phyloP scores from a whole-genome alignment of 176 grass and related monocot species.

The Tuctoria greenei region DNA sequence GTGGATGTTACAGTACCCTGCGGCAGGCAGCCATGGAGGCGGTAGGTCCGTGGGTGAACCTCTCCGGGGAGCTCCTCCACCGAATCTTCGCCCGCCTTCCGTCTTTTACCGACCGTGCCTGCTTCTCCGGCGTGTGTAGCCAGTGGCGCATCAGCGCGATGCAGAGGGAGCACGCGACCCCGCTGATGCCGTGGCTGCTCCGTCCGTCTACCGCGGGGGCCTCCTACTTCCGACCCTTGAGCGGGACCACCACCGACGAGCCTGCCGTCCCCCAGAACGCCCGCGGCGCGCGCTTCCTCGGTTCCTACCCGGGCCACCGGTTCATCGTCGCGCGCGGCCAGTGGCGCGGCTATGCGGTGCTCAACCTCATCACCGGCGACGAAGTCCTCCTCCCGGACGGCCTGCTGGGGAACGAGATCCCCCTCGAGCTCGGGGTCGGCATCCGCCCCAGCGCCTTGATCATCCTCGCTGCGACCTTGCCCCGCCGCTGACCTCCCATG shows the following conservation, averaged over 20 bases:
- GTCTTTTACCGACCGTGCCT: too few species aligned
- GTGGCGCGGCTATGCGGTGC: background rate
- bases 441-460: background rate
- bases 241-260: background rate
- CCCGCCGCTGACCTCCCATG: background rate
- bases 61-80: too few species aligned
- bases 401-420: background rate
- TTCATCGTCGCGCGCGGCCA: background rate
- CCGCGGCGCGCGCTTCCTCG: background rate
- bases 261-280: background rate
- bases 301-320: background rate
- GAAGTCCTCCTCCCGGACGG: background rate
- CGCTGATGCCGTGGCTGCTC: slow-evolving; percentile 20
- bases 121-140: too few species aligned
- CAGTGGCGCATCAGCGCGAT: too few species aligned
- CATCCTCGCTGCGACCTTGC: background rate
- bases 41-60: too few species aligned
- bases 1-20: too few species aligned
- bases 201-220: background rate
- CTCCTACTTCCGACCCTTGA: background rate
- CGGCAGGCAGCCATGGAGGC: too few species aligned
- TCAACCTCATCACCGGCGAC: background rate
- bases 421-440: background rate
- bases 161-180: too few species aligned
- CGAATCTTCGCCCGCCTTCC: too few species aligned